Percentiles rank a stretch among this genome's conserved stretches.
These are phyloP conservation scores for Biscogniauxia mediterranea DNA, from an alignment of 2,329 filamentous ascomycete species.

Conservation along the genomic window DNA sequence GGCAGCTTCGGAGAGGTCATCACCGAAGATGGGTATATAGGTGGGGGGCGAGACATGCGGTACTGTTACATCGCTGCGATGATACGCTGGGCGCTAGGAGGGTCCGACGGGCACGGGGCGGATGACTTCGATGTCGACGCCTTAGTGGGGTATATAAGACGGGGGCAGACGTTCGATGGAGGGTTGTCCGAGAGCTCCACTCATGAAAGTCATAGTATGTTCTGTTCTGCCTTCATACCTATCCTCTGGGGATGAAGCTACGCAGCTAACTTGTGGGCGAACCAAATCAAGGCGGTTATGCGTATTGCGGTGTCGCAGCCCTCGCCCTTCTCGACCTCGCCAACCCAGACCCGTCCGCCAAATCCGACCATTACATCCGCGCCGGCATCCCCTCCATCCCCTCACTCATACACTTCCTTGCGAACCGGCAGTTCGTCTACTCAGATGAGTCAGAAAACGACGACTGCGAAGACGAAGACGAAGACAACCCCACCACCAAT, in stretches of 20 bases:
- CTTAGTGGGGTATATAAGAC: slow-evolving; percentile 68
- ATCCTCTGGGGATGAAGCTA: slow-evolving; percentile 2
- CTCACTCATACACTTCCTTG: slow-evolving; percentile 52
- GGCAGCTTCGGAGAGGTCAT: slow-evolving; percentile 90
- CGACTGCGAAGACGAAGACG: slow-evolving; percentile 42
- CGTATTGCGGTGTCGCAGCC: slow-evolving; percentile 81
- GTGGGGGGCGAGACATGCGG: slow-evolving; percentile 79
- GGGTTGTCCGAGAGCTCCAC: slow-evolving; percentile 76
- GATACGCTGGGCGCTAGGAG: slow-evolving; percentile 78
- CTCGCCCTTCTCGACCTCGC: slow-evolving; percentile 72
- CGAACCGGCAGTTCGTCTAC: slow-evolving; percentile 63
- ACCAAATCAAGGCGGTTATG: slow-evolving; percentile 68
- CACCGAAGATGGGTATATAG: slow-evolving; percentile 55
- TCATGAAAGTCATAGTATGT: slow-evolving; percentile 76
- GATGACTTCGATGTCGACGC: slow-evolving; percentile 73
- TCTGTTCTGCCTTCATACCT: slow-evolving; percentile 7
- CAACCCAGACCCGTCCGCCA: slow-evolving; percentile 28
- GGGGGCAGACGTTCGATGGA: slow-evolving; percentile 77
- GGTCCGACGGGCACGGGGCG: slow-evolving; percentile 52
- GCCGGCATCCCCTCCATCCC: slow-evolving; percentile 41
- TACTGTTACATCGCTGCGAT: slow-evolving; percentile 84
- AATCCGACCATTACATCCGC: slow-evolving; percentile 33
- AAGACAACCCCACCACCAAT: slow-evolving; percentile 35
- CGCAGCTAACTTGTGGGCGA: slow-evolving; percentile 1
- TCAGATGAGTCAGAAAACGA: slow-evolving; percentile 35